Percentiles rank a stretch among this genome's conserved stretches.
These are phyloP conservation scores for Actinidia arguta DNA, from an alignment of 179 eudicot species.

Conservation along the genomic window DNA sequence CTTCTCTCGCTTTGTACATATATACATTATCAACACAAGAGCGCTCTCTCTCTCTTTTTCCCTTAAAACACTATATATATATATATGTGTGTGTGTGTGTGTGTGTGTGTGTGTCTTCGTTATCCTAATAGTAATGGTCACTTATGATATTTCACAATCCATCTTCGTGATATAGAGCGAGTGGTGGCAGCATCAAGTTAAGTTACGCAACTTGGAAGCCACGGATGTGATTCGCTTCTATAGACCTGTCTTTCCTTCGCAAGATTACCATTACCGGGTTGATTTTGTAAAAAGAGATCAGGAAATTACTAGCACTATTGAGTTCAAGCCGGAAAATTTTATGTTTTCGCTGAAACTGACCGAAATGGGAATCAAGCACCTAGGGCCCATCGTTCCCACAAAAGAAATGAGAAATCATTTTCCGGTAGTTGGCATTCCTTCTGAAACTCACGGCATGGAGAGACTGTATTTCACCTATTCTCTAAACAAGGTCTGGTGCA, in stretches of 20 bases:
- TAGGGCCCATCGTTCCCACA: background rate
- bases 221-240: conserved; percentile 3
- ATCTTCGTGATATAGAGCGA: background rate
- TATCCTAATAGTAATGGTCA: background rate
- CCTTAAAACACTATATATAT: too few species aligned
- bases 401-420: background rate
- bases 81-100: too few species aligned
- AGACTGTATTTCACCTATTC: background rate
- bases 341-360: background rate
- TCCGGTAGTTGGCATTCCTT: background rate
- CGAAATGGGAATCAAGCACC: background rate
- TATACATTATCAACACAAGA: too few species aligned
- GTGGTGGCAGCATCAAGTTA: background rate
- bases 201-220: background rate
- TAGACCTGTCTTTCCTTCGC: background rate
- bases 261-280: background rate
- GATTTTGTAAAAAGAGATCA: background rate
- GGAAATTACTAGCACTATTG: background rate
- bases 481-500: background rate
- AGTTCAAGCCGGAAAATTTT: background rate
- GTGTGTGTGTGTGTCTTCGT: too few species aligned
- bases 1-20: too few species aligned
- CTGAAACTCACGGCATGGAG: background rate
- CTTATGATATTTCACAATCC: background rate
- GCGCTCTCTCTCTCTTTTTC: too few species aligned